A percentile compares a stretch with the other conserved stretches of the same genome.
Evolutionary conservation across 192 early-diverging fungal species (phyloP).

Genomic region (Borealophlyctis nickersoniae): DNA sequence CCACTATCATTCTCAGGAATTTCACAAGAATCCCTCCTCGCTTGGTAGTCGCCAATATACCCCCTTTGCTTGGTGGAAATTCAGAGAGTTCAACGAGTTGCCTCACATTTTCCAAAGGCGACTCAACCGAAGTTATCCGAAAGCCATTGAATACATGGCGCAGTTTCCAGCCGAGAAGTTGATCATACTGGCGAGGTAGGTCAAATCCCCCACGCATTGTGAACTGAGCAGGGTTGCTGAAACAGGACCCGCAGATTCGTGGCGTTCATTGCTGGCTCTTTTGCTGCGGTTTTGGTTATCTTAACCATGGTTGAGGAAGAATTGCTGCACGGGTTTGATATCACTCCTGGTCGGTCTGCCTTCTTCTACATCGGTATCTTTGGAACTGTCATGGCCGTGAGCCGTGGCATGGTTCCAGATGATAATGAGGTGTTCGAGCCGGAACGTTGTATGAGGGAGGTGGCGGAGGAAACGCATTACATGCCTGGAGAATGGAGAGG

Average conservation of each 20-base stretch:
- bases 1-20: conserved; percentile 27
- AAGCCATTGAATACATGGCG: conserved; percentile 78
- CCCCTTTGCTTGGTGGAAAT: conserved; percentile 85
- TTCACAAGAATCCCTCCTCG: conserved; percentile 74
- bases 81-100: conserved; percentile 97
- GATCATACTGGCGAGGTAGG: conserved; percentile 68
- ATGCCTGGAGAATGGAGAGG: conserved; percentile 82
- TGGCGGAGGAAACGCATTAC: conserved; percentile 87
- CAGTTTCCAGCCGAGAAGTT: conserved; percentile 88
- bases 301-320: conserved; percentile 85
- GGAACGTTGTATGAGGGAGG: conserved; percentile 65
- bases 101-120: conserved; percentile 83
- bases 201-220: no score
- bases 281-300: conserved; percentile 80
- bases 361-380: conserved; percentile 94
- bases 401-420: conserved; percentile 76
- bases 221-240: no score
- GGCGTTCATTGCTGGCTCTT: conserved; percentile 82
- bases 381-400: conserved; percentile 75
- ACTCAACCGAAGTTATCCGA: conserved; percentile 66
- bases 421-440: conserved; percentile 84
- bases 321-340: conserved; percentile 84
- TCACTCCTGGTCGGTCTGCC: conserved; percentile 80
- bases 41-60: conserved; percentile 80
- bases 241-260: conserved; percentile 62